A percentile compares a stretch with the other conserved stretches of the same genome.
phyloP scores from a whole-genome alignment of 148 eudicot species.

The Diospyros kaki region DNA sequence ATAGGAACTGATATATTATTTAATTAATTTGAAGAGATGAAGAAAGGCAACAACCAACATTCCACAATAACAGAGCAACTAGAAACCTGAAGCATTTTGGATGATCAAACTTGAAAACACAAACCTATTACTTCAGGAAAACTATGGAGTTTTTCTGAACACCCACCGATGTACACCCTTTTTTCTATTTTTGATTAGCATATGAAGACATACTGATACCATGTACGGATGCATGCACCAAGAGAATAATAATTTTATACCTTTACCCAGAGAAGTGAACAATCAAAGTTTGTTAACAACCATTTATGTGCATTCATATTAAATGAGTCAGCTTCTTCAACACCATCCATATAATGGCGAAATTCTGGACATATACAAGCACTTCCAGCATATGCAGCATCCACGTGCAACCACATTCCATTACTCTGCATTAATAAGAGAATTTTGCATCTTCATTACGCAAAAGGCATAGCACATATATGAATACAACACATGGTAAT shows the following conservation, averaged over 20 bases:
- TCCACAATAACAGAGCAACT: background rate
- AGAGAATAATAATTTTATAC: constrained; percentile 28
- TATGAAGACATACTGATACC: constrained; percentile 1
- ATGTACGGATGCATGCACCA: background rate
- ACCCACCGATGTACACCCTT: background rate
- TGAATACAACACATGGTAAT: background rate
- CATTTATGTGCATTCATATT: constrained; percentile 95
- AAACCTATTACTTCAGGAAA: background rate
- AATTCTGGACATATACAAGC: constrained; percentile 93
- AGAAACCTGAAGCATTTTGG: background rate
- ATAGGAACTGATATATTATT: background rate
- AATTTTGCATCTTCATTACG: background rate
- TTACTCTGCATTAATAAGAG: constrained; percentile 42
- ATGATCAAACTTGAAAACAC: background rate
- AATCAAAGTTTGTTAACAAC: constrained; percentile 94
- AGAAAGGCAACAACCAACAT: background rate
- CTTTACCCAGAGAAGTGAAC: constrained; percentile 89
- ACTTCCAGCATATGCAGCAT: constrained; percentile 98
- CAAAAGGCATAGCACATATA: background rate
- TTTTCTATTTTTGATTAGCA: background rate
- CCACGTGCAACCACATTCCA: constrained; percentile 85
- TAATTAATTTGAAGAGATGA: background rate
- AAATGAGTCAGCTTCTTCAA: constrained; percentile 90
- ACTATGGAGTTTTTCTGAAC: background rate
- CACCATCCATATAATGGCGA: constrained; percentile 71